Evolutionary conservation across 768 basidiomycete genomes (phyloP).

Genomic region (Clavulina sp.): DNA sequence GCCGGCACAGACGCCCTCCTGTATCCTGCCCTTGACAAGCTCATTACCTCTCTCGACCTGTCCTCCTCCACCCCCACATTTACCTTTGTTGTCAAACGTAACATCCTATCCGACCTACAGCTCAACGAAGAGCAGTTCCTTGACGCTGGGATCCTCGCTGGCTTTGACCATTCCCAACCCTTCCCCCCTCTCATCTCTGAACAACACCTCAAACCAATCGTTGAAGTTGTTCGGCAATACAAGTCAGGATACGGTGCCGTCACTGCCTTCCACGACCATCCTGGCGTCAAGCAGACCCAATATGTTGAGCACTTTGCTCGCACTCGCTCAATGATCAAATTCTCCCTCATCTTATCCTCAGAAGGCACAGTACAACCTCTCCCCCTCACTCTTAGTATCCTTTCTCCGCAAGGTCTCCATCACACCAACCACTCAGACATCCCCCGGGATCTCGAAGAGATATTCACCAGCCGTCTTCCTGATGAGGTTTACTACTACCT

Average conservation of each 20-base stretch:
- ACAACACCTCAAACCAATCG: slow-evolving; percentile 63
- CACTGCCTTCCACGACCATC: slow-evolving; percentile 59
- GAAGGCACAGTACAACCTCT: slow-evolving; percentile 72
- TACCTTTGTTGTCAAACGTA: slow-evolving; percentile 67
- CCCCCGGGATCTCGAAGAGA: slow-evolving; percentile 79
- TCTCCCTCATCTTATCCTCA: slow-evolving; percentile 73
- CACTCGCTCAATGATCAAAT: slow-evolving; percentile 82
- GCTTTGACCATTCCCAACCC: slow-evolving; percentile 62
- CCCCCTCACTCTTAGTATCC: slow-evolving; percentile 44
- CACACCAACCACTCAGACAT: slow-evolving; percentile 74
- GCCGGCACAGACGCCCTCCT: slow-evolving; percentile 81
- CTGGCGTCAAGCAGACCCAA: slow-evolving; percentile 56
- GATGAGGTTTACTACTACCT: slow-evolving; percentile 96
- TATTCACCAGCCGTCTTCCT: slow-evolving; percentile 85
- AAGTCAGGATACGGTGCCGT: slow-evolving; percentile 77
- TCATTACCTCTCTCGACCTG: slow-evolving; percentile 81
- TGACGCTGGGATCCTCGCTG: slow-evolving; percentile 82
- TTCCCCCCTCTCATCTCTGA: slow-evolving; percentile 75
- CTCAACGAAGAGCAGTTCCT: slow-evolving; percentile 84
- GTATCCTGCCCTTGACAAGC: slow-evolving; percentile 70
- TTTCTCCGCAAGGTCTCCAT: slow-evolving; percentile 34
- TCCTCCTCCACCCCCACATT: slow-evolving; percentile 49
- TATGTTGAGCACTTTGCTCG: slow-evolving; percentile 81
- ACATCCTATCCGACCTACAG: slow-evolving; percentile 44
- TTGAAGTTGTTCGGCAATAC: slow-evolving; percentile 86